Evolutionary conservation across 169 alveolate species (phyloP).

Genomic region (Plasmodium vivax): DNA sequence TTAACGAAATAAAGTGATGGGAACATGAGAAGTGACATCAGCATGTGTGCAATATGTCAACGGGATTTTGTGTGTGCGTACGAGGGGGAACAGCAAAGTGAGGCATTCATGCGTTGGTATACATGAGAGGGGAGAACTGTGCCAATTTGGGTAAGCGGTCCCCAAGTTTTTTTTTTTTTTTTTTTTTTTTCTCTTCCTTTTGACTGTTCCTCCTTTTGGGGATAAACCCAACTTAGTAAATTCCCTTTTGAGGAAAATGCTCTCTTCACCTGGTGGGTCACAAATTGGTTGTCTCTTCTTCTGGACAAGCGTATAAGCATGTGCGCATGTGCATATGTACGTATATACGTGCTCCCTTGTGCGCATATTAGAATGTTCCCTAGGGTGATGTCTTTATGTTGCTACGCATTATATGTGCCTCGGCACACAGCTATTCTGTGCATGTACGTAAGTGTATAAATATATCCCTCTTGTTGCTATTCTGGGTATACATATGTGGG

Average conservation of each 20-base stretch:
- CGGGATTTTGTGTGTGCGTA: not conserved
- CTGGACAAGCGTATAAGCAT: not conserved
- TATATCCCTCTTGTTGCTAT: not conserved
- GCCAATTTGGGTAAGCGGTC: not conserved
- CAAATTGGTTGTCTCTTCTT: not conserved
- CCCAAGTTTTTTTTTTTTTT: not conserved
- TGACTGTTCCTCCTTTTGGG: not conserved
- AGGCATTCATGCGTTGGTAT: not conserved
- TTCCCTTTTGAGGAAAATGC: not conserved
- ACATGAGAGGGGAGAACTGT: not conserved
- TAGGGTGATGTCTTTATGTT: slow-evolving; percentile 1
- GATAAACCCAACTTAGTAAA: not conserved
- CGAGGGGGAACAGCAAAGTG: not conserved
- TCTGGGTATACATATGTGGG: not conserved
- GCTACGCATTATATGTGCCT: slow-evolving; percentile 5
- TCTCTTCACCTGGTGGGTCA: not conserved
- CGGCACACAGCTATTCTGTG: not conserved
- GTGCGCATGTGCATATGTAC: not conserved
- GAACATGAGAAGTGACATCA: not conserved
- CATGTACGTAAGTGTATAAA: not conserved
- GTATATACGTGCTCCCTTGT: slow-evolving; percentile 1
- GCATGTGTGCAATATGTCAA: not conserved
- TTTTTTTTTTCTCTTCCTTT: not conserved
- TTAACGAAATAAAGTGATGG: not conserved
- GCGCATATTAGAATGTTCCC: not conserved